phyloP scores from a whole-genome alignment of 2,329 filamentous ascomycete genomes.

The Xylariaceae sp. region DNA sequence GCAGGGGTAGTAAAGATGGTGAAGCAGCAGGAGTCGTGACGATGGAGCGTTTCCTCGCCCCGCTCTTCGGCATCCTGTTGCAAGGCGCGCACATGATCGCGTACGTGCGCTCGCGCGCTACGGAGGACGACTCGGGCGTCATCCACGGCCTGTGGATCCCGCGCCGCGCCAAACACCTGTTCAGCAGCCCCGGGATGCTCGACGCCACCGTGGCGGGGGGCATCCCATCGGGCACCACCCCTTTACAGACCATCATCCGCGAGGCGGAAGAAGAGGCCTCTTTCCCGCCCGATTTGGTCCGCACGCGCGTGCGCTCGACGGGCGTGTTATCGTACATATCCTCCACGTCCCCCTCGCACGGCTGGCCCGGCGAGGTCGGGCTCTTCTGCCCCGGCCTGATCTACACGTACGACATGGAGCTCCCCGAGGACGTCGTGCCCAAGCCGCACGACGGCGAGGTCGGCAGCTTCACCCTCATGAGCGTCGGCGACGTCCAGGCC shows the following conservation, averaged over 20 bases:
- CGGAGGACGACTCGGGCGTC: constrained; percentile 29
- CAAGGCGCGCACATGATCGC: constrained; percentile 60
- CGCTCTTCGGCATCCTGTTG: constrained; percentile 58
- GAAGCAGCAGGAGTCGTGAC: constrained; percentile 6
- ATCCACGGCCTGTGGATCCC: constrained; percentile 63
- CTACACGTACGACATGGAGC: constrained; percentile 72
- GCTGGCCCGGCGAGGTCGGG: constrained; percentile 60
- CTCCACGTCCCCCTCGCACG: constrained; percentile 45
- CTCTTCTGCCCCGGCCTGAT: constrained; percentile 34
- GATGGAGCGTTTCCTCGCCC: constrained; percentile 42
- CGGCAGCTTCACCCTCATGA: constrained; percentile 65
- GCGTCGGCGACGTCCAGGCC: constrained; percentile 51
- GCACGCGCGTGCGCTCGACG: constrained; percentile 43
- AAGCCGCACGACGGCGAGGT: constrained; percentile 74
- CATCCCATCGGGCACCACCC: constrained; percentile 55
- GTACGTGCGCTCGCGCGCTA: constrained; percentile 35
- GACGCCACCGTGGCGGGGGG: constrained; percentile 74
- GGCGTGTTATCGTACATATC: constrained; percentile 65
- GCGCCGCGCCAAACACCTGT: constrained; percentile 55
- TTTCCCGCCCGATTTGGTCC: constrained; percentile 54
- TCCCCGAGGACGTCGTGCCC: constrained; percentile 52
- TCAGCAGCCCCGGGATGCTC: constrained; percentile 66
- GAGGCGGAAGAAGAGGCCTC: constrained; percentile 70
- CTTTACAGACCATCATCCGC: constrained; percentile 61
- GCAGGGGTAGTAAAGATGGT: constrained; percentile 2